Evolutionary conservation across 2,329 filamentous ascomycete species (phyloP), one percentile per base, ranked within the genome.

Genomic region (Phyllosticta capitalensis): DNA sequence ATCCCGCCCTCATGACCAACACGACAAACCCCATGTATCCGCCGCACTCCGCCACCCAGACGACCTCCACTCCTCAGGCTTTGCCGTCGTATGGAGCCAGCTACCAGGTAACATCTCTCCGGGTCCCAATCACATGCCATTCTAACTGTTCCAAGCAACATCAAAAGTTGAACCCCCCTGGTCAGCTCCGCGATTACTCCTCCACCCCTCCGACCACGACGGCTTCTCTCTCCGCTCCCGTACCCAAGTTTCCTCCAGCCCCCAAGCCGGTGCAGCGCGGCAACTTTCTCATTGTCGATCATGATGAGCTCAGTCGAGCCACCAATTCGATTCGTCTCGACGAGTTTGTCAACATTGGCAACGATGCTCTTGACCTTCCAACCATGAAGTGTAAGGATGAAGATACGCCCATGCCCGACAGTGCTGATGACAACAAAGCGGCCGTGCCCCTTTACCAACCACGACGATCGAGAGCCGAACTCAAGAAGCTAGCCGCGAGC

Each of bases 401-500:
- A 59, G 61, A n/a, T n/a, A n/a, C 51, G 52, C 30, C 55, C 19
- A 22, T 54, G 33, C 45, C 56, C 17, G n/a, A 56, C 45, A n/a
- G 60, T 5, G 53, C 67, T 72, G 63, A 69, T 62, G 26, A 12
- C 12, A 52, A 20, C 60, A 52, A 65, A 74, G 72, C 74, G 51
- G 70, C 71, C 3, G 63, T 79, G 9, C 76, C 77, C 0, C 61
- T 70, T 17, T 78, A 77, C 60, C 68, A 68, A 2, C 67, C 72
- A 38, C 71, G 78, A 26, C 74, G 74, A 56, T 79, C 78, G 17
- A 69, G 75, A 52, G 78, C 76, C 54, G 77, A 79, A 48, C 64
- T 79, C 52, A 74, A 74, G 59, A 72, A 68, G 58, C 66, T 74
- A 12, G 76, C 74, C 24, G 72, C 70, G 3, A 72, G 72, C 52